Evolutionary conservation across 768 basidiomycete genomes (phyloP).

Genomic region (Xanthoconium stramineum): DNA sequence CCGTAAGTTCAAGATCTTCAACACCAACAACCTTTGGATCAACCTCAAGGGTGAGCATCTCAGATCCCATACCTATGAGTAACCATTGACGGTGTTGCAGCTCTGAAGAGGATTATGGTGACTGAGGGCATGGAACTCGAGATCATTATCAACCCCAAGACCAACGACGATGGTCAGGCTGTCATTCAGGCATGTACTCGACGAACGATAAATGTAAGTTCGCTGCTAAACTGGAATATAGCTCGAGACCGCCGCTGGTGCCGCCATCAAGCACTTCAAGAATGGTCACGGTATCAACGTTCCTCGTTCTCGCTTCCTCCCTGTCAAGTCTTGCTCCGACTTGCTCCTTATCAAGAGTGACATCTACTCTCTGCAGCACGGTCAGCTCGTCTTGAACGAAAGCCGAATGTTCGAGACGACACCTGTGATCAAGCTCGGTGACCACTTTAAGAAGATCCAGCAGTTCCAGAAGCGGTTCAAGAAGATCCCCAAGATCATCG

Average conservation of each 20-base stretch:
- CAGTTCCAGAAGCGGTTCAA: conserved; percentile 75
- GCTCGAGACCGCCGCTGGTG: conserved; percentile 76
- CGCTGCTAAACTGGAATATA: conserved; percentile 17
- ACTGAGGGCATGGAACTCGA: conserved; percentile 67
- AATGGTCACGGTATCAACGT: conserved; percentile 71
- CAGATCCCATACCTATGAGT: neutral
- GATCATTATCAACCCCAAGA: conserved; percentile 76
- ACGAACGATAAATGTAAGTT: neutral
- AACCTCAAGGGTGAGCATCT: conserved; percentile 41
- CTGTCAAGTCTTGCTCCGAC: conserved; percentile 61
- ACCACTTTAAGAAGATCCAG: conserved; percentile 73
- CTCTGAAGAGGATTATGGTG: conserved; percentile 75
- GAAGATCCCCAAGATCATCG: conserved; percentile 68
- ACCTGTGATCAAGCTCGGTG: conserved; percentile 75
- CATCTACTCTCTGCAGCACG: conserved; percentile 68
- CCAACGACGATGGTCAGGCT: conserved; percentile 63
- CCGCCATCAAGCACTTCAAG: conserved; percentile 70
- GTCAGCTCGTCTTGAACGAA: conserved; percentile 60
- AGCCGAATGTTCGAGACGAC: conserved; percentile 57
- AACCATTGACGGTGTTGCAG: conserved; percentile 27
- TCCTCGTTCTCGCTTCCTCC: conserved; percentile 68
- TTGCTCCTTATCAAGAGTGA: conserved; percentile 66
- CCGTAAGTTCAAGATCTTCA: conserved; percentile 81
- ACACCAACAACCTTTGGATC: conserved; percentile 67
- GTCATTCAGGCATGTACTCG: conserved; percentile 54